A percentile compares a stretch with the other conserved stretches of the same genome.
These are phyloP conservation scores for Periglandula ipomoeae DNA, from an alignment of 2,329 filamentous ascomycete species.

Conservation along the genomic window DNA sequence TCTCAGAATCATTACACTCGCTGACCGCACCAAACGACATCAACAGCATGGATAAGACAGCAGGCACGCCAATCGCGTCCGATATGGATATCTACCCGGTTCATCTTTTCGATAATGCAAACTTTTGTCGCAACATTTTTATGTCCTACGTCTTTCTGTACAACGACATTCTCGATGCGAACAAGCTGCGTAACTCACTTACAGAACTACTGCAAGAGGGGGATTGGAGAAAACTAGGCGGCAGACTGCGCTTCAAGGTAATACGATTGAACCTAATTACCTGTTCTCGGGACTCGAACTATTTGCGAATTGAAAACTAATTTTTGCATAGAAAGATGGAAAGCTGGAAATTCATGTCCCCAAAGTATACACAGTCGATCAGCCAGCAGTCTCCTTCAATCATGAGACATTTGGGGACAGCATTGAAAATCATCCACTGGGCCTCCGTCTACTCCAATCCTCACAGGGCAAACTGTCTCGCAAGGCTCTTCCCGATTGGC, in stretches of 20 bases:
- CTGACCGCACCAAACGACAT: no score
- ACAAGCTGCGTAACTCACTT: conserved; percentile 27
- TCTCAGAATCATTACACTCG: no score
- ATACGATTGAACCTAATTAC: no score
- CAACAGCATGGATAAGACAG: no score
- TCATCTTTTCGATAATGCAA: conserved; percentile 22
- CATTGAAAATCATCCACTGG: conserved; percentile 33
- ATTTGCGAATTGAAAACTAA: no score
- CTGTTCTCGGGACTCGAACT: no score
- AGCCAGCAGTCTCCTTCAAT: conserved; percentile 31
- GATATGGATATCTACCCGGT: conserved; percentile 24
- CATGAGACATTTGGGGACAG: conserved; percentile 24
- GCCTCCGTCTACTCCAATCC: conserved; percentile 24
- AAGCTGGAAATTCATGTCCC: conserved; percentile 25
- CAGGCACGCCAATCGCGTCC: no score
- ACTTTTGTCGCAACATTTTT: conserved; percentile 15
- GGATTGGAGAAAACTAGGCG: conserved; percentile 38
- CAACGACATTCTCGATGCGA: conserved; percentile 35
- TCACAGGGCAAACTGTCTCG: conserved; percentile 13
- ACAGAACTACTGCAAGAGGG: conserved; percentile 29
- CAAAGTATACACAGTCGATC: conserved; percentile 16
- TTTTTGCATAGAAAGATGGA: conserved; percentile 10
- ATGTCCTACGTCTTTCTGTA: conserved; percentile 30
- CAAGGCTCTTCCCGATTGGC: conserved; percentile 10
- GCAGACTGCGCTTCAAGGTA: conserved; percentile 23